These are phyloP conservation scores for Amaranthus tricolor DNA, from an alignment of 179 eudicot genomes.

Conservation along the genomic window DNA sequence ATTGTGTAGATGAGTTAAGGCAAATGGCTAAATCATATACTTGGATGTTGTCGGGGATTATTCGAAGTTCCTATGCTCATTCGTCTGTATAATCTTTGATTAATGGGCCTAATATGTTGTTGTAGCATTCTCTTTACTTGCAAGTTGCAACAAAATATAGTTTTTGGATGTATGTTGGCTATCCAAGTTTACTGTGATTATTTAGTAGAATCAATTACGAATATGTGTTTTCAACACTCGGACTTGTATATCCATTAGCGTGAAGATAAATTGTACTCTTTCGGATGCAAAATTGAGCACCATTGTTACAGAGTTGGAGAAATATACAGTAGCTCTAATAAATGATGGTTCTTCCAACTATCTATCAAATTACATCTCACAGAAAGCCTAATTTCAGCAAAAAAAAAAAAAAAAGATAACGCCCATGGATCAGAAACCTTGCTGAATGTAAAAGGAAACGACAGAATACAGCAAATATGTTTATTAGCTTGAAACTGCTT, in stretches of 20 bases:
- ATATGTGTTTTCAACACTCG: neutral
- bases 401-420: constrained; percentile 16
- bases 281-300: constrained; percentile 6
- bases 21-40: neutral
- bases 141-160: constrained; percentile 2
- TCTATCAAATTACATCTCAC: constrained; percentile 16
- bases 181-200: neutral
- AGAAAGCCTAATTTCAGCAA: constrained; percentile 18
- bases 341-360: constrained; percentile 1
- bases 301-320: neutral
- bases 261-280: neutral
- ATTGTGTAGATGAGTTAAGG: neutral
- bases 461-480: neutral
- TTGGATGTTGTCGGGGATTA: neutral
- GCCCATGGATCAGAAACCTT: constrained; percentile 17
- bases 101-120: constrained; percentile 7
- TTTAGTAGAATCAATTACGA: neutral
- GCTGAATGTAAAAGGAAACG: neutral
- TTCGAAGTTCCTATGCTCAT: neutral
- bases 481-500: constrained; percentile 4
- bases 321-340: constrained; percentile 18
- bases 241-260: neutral
- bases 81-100: neutral
- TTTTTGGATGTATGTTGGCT: neutral
- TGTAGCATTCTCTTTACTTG: constrained; percentile 16